Percentiles rank a stretch among this genome's conserved stretches.
These are phyloP conservation scores for Leavenworthia alabamica DNA, from an alignment of 345 rosid species.

Conservation along the genomic window DNA sequence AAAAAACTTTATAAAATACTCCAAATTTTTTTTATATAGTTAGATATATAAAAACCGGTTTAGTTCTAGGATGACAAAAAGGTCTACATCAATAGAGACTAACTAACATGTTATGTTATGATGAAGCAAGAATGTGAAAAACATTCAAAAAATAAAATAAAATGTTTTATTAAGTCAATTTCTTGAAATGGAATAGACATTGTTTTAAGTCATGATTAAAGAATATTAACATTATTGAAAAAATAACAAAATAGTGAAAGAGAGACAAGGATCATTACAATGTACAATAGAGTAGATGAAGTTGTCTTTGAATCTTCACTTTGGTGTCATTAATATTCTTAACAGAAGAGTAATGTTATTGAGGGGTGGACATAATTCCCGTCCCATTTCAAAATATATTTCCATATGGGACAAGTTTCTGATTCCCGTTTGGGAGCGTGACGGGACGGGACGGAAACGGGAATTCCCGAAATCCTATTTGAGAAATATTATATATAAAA, in stretches of 20 bases:
- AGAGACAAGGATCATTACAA: constrained; percentile 19
- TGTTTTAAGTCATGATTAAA: constrained; percentile 28
- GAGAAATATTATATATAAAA: no score
- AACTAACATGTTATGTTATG: constrained; percentile 27
- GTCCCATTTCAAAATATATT: no score
- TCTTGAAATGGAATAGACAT: constrained; percentile 32
- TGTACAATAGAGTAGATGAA: constrained; percentile 25
- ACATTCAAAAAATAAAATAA: neutral
- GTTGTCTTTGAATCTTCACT: constrained; percentile 25
- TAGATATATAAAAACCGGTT: constrained; percentile 14
- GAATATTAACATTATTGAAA: constrained; percentile 23
- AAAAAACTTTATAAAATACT: neutral
- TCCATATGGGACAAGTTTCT: no score
- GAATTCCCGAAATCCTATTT: no score
- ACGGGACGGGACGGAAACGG: no score
- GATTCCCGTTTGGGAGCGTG: no score
- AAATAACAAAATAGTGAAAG: constrained; percentile 12
- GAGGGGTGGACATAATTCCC: no score
- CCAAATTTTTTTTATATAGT: neutral
- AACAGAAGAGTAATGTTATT: constrained; percentile 18
- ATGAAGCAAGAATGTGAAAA: constrained; percentile 19
- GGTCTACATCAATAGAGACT: constrained; percentile 20
- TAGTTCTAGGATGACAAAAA: constrained; percentile 18
- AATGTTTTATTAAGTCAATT: neutral
- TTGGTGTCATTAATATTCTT: constrained; percentile 13